Percentiles rank a stretch among this genome's conserved stretches.
Evolutionary conservation across 78 protist species (phyloP).

Genomic region (Speleostelium caveatum): DNA sequence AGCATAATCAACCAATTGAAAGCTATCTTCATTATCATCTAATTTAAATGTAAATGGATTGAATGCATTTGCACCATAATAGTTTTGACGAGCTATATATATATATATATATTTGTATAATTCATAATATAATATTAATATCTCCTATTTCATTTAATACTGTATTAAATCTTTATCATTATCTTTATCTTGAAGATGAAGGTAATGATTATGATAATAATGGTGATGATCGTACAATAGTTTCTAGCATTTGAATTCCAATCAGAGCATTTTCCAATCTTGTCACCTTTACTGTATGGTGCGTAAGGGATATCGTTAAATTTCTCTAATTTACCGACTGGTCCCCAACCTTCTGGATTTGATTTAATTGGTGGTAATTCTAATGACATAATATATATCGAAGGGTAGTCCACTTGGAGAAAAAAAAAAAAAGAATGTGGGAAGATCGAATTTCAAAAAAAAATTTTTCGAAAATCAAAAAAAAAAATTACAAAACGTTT

Average conservation of each 20-base stretch:
- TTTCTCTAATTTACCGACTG: slow-evolving; percentile 45
- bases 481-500: no score
- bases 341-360: slow-evolving; percentile 76
- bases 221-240: slow-evolving; percentile 27
- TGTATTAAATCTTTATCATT: neutral
- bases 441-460: no score
- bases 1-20: slow-evolving; percentile 67
- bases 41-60: slow-evolving; percentile 75
- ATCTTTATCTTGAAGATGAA: neutral
- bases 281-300: slow-evolving; percentile 72
- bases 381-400: slow-evolving; percentile 49
- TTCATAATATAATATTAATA: neutral
- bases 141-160: neutral
- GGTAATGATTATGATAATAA: neutral
- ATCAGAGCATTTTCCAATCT: slow-evolving; percentile 79
- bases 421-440: no score
- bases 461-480: no score
- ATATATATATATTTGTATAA: neutral
- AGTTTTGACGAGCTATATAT: slow-evolving; percentile 43
- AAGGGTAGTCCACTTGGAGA: no score
- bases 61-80: slow-evolving; percentile 59
- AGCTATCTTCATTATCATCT: slow-evolving; percentile 70
- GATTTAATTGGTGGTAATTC: slow-evolving; percentile 25
- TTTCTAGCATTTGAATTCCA: slow-evolving; percentile 58
- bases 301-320: slow-evolving; percentile 75